Conservation (phyloP, 1,284 basidiomycete species). For the Erythrobasidium hasegawianum region DNA sequence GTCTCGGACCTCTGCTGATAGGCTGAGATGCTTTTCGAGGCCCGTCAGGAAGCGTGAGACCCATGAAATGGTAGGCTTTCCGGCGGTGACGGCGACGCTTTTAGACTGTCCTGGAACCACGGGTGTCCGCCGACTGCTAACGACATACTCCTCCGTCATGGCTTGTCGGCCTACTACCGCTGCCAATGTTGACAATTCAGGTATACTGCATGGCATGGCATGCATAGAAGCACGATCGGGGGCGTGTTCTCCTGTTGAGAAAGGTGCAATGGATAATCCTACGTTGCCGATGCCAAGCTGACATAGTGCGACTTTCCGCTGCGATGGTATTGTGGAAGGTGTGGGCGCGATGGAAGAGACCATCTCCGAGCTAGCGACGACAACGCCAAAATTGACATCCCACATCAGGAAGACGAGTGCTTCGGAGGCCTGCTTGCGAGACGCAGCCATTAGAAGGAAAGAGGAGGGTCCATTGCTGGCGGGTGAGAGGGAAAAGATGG, state of each 20-base stretch:
- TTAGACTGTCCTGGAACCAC: background rate
- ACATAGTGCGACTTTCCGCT: background rate
- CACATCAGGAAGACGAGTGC: background rate
- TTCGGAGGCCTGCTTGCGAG: background rate
- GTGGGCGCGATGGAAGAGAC: background rate
- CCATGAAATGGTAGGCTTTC: background rate
- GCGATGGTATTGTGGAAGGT: background rate
- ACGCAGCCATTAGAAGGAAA: background rate
- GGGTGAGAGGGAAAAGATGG: background rate
- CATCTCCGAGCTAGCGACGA: slow-evolving; percentile 4
- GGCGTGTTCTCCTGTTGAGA: background rate
- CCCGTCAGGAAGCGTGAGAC: background rate
- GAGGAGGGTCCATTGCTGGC: background rate
- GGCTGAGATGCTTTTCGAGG: background rate
- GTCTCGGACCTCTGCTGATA: background rate
- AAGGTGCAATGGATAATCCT: background rate
- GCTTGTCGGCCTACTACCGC: slow-evolving; percentile 15
- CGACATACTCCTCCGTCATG: slow-evolving; percentile 2
- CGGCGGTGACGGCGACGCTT: background rate
- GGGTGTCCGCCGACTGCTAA: background rate
- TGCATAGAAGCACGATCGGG: slow-evolving; percentile 9
- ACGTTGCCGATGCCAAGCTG: background rate
- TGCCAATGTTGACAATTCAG: slow-evolving; percentile 1
- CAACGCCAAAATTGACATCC: background rate
- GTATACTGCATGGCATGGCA: slow-evolving; percentile 7